Conservation (phyloP, 2,329 filamentous ascomycete genomes). For the Nannizzia gypsea region DNA sequence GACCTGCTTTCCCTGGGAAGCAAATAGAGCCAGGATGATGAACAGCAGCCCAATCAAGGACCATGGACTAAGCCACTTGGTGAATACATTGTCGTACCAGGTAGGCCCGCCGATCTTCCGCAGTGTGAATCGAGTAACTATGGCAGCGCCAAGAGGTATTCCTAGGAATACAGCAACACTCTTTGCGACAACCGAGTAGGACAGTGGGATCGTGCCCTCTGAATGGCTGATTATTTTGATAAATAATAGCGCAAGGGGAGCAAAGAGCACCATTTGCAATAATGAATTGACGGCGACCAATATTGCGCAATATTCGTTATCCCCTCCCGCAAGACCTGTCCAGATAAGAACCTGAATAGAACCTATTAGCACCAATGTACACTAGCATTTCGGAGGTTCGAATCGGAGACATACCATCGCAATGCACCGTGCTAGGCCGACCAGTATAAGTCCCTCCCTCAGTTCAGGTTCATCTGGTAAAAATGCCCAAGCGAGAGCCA, state of each 20-base stretch:
- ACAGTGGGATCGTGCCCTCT: slow-evolving; percentile 33
- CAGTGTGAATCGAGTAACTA: slow-evolving; percentile 59
- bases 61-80: slow-evolving; percentile 59
- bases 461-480: slow-evolving; percentile 40
- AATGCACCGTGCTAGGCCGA: slow-evolving; percentile 75
- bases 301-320: slow-evolving; percentile 71
- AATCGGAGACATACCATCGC: slow-evolving; percentile 54
- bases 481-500: slow-evolving; percentile 40
- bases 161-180: slow-evolving; percentile 77
- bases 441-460: slow-evolving; percentile 60
- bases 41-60: slow-evolving; percentile 75
- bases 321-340: slow-evolving; percentile 65
- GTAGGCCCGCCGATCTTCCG: slow-evolving; percentile 42
- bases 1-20: slow-evolving; percentile 63
- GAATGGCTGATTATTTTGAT: slow-evolving; percentile 54
- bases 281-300: slow-evolving; percentile 65
- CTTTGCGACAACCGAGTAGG: slow-evolving; percentile 59
- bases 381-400: neutral
- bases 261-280: slow-evolving; percentile 62
- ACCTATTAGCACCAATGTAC: neutral
- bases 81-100: slow-evolving; percentile 58
- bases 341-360: slow-evolving; percentile 53
- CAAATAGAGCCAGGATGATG: slow-evolving; percentile 78
- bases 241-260: slow-evolving; percentile 57
- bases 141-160: slow-evolving; percentile 67